Evolutionary conservation across 169 alveolate genomes (phyloP), one percentile per base, ranked within the genome.

Genomic region (Plasmodium vivax): DNA sequence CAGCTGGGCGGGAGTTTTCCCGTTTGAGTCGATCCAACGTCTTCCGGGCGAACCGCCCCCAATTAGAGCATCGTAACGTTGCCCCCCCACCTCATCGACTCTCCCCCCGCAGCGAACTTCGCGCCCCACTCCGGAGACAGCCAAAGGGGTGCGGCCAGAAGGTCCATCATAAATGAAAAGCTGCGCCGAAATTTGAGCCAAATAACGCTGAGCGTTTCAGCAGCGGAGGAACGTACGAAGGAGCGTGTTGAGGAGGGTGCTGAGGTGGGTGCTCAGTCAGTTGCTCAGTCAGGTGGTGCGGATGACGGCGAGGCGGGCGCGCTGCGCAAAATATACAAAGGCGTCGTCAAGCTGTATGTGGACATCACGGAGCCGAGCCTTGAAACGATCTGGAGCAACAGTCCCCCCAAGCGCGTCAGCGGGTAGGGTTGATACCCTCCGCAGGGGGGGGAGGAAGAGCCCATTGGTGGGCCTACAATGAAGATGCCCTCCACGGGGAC

Each of bases 321-420:
- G 7, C 82, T 96, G n/a, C 90, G 90, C 47, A 93, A 73, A 23
- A 77, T 94, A 54, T 97, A 92, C 71, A 84, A 92, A 58, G 93
- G 98, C 43, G 97, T 97, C 23, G 97, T 97, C 23, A 97, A 97
- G 92, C 72, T 97, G 27, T 97, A 95, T 75, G 97, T 96, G 45
- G 97, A 97, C 77, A 83, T 96, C 36, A 97, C 98, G 8, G 98
- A 96, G 83, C 98, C 98, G 19, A 97, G 93, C 84, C 95, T 95
- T 73, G 97, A 98, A 16, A 94, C 93, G 84, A 97, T 98, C 2
- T 97, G 98, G 98, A 98, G 96, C 19, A 97, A 96, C 97, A 93
- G 96, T 80, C 91, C 97, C 34, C 98, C 96, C 58, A 94, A 93
- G 56, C 96, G 94, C 54, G 82, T 96, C 92, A 97, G 97, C 5